Evolutionary conservation across 805 yeast genomes (phyloP), one percentile per base, ranked within the genome.

Genomic region (Nakazawaea ishiwadae): DNA sequence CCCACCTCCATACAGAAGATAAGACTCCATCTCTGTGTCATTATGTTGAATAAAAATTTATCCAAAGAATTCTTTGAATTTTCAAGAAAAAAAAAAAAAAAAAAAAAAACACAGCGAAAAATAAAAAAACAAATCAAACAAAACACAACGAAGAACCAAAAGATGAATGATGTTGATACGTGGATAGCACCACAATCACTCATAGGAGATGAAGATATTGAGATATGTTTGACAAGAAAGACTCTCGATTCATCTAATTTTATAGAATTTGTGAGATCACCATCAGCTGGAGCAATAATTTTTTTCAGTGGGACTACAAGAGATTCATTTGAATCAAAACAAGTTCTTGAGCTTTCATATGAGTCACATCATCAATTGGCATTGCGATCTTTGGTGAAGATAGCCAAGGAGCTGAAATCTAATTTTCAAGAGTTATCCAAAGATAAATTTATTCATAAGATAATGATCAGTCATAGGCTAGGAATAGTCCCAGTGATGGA

Each of bases 251-350:
- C 54, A 2, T 29, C 21, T 5, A 51, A 50, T 8, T 54, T 56
- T 5, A 37, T 66, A 8, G 54, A 62, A 4, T 71, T 68, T 52
- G 77, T 68, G n/a, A 63, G 63, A 41, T 47, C 60, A 14, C 65
- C 68, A 3, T 44, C 52, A 18, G 70, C 77, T 0, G 79, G 80
- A 1, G 79, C 78, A 0, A 62, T 71, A 4, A 65, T 73, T 4
- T 58, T 62, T 34, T 74, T 74, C 55, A 72, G 69, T 4, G 80
- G 80, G 1, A 69, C 69, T 9, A 74, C 80, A 6, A 55, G 79
- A 41, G 68, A 69, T 48, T 54, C 54, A 16, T 66, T 71, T 48
- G 68, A 63, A 16, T 65, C 62, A 12, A 67, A 68, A 39, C 51
- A 45, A 6, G 80, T 74, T 6, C 44, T 44, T 3, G 52, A 59